phyloP scores from a whole-genome alignment of 1,284 basidiomycete species.

The Sporisorium iseilematis-ciliati region DNA sequence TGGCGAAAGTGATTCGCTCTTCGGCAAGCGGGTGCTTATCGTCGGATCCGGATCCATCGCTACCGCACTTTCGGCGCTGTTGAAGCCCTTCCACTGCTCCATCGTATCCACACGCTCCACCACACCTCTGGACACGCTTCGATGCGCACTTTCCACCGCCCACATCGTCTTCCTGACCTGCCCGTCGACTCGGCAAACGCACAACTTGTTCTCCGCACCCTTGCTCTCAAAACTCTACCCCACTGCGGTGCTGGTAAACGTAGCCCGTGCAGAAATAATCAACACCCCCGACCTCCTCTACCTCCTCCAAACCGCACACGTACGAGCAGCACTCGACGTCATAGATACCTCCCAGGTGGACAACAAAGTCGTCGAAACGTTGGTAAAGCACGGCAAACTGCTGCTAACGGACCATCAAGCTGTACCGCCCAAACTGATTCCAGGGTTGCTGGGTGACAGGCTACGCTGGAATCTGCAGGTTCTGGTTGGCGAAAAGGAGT shows the following conservation, averaged over 20 bases:
- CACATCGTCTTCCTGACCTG: conserved; percentile 48
- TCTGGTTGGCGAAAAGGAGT: not conserved
- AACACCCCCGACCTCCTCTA: conserved; percentile 82
- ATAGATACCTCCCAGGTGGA: conserved; percentile 74
- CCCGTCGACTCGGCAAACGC: conserved; percentile 41
- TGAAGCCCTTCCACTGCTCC: conserved; percentile 35
- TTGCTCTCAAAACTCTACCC: conserved; percentile 6
- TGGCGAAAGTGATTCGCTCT: conserved; percentile 13
- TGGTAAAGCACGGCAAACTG: conserved; percentile 12
- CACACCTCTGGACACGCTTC: conserved; percentile 13
- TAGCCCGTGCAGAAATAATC: conserved; percentile 76
- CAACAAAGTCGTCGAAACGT: not conserved
- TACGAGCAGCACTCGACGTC: conserved; percentile 91
- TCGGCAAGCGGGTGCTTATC: conserved; percentile 26
- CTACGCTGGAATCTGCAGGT: conserved; percentile 14
- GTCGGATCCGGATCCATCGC: conserved; percentile 53
- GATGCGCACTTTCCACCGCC: not conserved
- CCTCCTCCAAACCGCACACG: conserved; percentile 81
- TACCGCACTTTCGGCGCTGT: not conserved
- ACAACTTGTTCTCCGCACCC: conserved; percentile 12
- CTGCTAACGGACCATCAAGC: conserved; percentile 44
- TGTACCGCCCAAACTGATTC: conserved; percentile 13
- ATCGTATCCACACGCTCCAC: conserved; percentile 8
- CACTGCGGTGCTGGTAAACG: conserved; percentile 44
- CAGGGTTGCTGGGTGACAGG: conserved; percentile 8